A percentile compares a stretch with the other conserved stretches of the same genome.
Evolutionary conservation across 495 filamentous ascomycete genomes (phyloP).

Genomic region (Lophiostoma macrostomum): DNA sequence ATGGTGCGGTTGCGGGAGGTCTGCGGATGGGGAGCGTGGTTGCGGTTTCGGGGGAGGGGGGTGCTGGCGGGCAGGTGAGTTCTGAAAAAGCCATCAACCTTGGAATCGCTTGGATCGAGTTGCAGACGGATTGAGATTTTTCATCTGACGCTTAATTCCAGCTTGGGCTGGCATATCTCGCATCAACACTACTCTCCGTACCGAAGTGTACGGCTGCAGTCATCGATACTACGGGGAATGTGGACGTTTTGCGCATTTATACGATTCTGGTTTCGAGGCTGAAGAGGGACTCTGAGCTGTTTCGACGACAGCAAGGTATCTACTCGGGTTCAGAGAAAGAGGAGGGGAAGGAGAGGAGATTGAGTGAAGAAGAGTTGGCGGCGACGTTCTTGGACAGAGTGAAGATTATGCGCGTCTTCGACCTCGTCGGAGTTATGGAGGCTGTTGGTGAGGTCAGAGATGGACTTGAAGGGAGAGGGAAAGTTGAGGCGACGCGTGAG

Average conservation of each 20-base stretch:
- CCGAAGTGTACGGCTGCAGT: slow-evolving; percentile 27
- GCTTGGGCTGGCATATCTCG: slow-evolving; percentile 22
- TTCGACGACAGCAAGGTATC: too few species aligned
- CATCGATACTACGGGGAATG: slow-evolving; percentile 37
- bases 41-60: slow-evolving; percentile 24
- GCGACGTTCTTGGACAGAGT: slow-evolving; percentile 49
- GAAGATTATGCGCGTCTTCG: slow-evolving; percentile 57
- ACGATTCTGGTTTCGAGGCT: slow-evolving; percentile 16
- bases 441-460: slow-evolving; percentile 48
- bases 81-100: too few species aligned
- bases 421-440: slow-evolving; percentile 57
- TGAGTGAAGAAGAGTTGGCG: slow-evolving; percentile 16
- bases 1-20: slow-evolving; percentile 34
- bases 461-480: slow-evolving; percentile 11
- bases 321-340: too few species aligned
- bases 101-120: too few species aligned
- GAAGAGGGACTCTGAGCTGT: background rate
- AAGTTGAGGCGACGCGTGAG: too few species aligned
- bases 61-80: slow-evolving; percentile 17
- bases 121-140: too few species aligned
- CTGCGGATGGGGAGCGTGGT: slow-evolving; percentile 19
- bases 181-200: slow-evolving; percentile 30
- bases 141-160: too few species aligned
- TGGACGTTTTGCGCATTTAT: slow-evolving; percentile 34
- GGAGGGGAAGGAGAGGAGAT: too few species aligned